These are phyloP conservation scores for Emmonsiellopsis sp. DNA, from an alignment of 2,329 filamentous ascomycete genomes.

Conservation along the genomic window DNA sequence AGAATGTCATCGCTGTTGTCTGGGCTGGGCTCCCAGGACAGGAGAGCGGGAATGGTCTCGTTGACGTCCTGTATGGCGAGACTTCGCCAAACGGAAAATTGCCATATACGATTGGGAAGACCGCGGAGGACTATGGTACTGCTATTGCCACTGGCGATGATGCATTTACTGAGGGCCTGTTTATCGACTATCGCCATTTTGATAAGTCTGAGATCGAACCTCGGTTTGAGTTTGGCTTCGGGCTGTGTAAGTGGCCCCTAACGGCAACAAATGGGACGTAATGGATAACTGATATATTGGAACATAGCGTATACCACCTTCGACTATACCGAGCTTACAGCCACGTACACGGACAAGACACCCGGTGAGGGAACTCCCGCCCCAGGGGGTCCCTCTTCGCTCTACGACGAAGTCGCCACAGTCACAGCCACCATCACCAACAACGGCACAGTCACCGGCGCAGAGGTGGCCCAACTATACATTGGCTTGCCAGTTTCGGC, in stretches of 20 bases:
- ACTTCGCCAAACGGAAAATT: conserved; percentile 44
- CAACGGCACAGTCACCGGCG: conserved; percentile 38
- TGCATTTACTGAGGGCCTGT: conserved; percentile 43
- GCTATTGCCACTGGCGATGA: conserved; percentile 8
- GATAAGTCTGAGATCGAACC: conserved; percentile 41
- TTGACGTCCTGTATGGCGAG: conserved; percentile 37
- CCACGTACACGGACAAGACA: background rate
- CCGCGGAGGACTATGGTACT: conserved; percentile 42
- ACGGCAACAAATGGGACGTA: background rate
- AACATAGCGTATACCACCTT: conserved; percentile 45
- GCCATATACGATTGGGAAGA: conserved; percentile 52
- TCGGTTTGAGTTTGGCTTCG: conserved; percentile 50
- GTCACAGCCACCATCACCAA: conserved; percentile 41
- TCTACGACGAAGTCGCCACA: conserved; percentile 42
- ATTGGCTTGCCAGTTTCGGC: conserved; percentile 52
- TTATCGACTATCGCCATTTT: conserved; percentile 49
- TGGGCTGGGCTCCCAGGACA: conserved; percentile 56
- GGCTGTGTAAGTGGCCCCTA: conserved; percentile 26
- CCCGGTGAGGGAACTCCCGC: conserved; percentile 40
- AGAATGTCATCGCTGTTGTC: conserved; percentile 56
- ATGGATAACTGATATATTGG: background rate
- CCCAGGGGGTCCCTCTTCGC: conserved; percentile 45
- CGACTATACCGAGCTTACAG: conserved; percentile 34
- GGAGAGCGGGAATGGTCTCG: conserved; percentile 37
- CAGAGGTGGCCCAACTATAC: conserved; percentile 53